A percentile compares a stretch with the other conserved stretches of the same genome.
Conservation (phyloP, 257 asterid species). For the Gardenia jasminoides region DNA sequence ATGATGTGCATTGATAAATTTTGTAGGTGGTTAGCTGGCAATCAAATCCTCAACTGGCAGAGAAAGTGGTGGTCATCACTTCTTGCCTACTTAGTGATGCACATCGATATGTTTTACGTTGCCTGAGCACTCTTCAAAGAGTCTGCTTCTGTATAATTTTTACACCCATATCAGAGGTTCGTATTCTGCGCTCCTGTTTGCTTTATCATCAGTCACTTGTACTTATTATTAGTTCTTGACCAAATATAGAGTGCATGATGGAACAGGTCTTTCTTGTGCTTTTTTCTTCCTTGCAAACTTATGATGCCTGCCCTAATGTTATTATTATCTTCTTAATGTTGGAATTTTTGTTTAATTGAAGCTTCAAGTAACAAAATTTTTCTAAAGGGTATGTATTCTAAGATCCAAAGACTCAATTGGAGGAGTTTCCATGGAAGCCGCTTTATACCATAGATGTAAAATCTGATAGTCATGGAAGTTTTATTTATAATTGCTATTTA, state of each 20-base stretch:
- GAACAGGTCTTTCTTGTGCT: background rate
- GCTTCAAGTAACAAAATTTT: background rate
- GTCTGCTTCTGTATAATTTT: constrained; percentile 55
- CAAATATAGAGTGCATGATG: background rate
- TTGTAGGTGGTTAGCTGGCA: constrained; percentile 65
- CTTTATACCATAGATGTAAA: background rate
- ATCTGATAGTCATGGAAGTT: background rate
- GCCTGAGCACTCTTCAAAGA: constrained; percentile 63
- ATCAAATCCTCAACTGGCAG: constrained; percentile 45
- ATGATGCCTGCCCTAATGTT: background rate
- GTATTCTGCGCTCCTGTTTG: constrained; percentile 10
- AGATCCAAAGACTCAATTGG: background rate
- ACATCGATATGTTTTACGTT: constrained; percentile 80
- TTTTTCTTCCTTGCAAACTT: constrained; percentile 1
- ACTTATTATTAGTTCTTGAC: background rate
- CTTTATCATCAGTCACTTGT: constrained; percentile 2
- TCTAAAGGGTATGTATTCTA: background rate
- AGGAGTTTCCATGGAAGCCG: background rate
- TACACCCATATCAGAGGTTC: constrained; percentile 92
- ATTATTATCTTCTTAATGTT: background rate
- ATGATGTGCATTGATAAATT: constrained; percentile 8
- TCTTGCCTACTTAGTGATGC: constrained; percentile 88
- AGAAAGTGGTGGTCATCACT: constrained; percentile 75
- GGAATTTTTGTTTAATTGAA: background rate
- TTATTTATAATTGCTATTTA: background rate